phyloP scores from a whole-genome alignment of 2,329 filamentous ascomycete species.

The Monilinia fructigena region DNA sequence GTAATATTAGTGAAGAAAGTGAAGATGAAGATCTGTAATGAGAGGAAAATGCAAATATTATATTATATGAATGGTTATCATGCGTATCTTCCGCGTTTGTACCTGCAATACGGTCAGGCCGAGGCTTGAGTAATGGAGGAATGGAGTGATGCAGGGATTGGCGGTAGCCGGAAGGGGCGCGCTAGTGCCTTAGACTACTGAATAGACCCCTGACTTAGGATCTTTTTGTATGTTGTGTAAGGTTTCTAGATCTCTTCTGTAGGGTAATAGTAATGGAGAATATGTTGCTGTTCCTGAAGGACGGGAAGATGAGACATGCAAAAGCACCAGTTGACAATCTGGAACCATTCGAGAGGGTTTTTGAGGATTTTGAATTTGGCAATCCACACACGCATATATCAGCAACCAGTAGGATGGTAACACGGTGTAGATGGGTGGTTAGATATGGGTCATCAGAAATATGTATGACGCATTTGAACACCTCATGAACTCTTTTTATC shows the following conservation, averaged over 20 bases:
- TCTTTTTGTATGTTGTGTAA: background rate
- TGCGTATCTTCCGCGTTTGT: constrained; percentile 21
- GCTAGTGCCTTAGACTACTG: constrained; percentile 1
- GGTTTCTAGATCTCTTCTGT: background rate
- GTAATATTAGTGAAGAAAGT: constrained; percentile 5
- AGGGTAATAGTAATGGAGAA: background rate
- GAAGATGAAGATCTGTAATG: constrained; percentile 11
- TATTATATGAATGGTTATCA: constrained; percentile 8
- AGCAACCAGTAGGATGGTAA: constrained; percentile 19
- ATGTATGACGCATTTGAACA: constrained; percentile 18
- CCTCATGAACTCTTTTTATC: constrained; percentile 9
- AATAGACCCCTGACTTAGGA: background rate
- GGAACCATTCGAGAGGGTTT: background rate
- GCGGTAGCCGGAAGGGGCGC: background rate
- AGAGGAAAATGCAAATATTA: constrained; percentile 14
- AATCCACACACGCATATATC: constrained; percentile 17
- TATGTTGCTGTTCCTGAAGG: constrained; percentile 1
- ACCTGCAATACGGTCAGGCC: constrained; percentile 13
- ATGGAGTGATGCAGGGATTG: constrained; percentile 8
- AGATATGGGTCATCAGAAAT: constrained; percentile 15
- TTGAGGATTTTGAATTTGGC: background rate
- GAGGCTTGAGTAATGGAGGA: constrained; percentile 17
- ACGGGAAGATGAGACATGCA: background rate
- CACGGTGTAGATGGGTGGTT: constrained; percentile 7
- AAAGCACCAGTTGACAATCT: background rate